Conservation (phyloP, 1,284 basidiomycete species). For the Boletus semigastroideus region DNA sequence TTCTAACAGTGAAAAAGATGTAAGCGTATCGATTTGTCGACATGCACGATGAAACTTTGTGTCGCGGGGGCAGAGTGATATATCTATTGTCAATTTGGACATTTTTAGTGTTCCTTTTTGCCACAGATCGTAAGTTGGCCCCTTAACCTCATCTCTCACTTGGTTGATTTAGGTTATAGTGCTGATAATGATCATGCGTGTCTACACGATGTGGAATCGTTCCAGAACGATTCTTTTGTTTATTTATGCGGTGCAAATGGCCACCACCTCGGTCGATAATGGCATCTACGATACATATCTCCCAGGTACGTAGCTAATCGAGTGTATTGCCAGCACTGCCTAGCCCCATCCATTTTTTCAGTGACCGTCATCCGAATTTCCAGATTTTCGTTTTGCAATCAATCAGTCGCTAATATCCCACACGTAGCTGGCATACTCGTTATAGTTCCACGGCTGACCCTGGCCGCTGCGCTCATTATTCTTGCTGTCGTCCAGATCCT, state of each 20-base stretch:
- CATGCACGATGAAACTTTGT: neutral
- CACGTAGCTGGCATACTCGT: neutral
- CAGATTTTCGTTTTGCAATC: neutral
- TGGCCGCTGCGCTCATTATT: neutral
- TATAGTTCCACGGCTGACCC: neutral
- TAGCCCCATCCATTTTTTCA: neutral
- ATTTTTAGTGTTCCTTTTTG: neutral
- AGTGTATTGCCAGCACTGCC: no score
- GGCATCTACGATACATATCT: neutral
- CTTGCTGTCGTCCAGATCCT: neutral
- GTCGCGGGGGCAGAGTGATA: neutral
- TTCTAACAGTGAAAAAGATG: neutral
- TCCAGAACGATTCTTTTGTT: neutral
- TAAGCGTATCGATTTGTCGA: neutral
- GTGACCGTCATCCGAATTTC: neutral
- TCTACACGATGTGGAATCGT: neutral
- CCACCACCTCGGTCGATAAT: no score
- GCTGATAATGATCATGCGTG: neutral
- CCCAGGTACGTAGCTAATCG: no score
- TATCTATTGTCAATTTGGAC: neutral
- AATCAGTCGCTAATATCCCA: neutral
- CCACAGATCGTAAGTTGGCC: neutral
- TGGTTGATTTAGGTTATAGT: neutral
- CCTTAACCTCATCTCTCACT: neutral
- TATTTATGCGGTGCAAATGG: neutral